These are phyloP conservation scores for Selaginella moellendorffii DNA, from an alignment of 75 land plant genomes.

Conservation along the genomic window DNA sequence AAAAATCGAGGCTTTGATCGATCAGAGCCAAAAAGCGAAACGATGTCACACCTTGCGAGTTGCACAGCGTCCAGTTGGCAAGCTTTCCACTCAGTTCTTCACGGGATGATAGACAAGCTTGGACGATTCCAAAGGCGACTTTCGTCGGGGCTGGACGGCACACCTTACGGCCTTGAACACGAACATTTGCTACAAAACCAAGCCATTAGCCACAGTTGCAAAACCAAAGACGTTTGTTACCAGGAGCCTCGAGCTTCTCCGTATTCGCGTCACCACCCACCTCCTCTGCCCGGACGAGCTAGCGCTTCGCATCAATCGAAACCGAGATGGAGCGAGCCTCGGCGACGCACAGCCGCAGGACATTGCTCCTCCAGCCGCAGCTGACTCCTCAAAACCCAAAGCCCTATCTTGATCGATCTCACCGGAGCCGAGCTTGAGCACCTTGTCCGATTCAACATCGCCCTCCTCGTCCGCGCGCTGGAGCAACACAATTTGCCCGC, in stretches of 20 bases:
- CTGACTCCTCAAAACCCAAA: neutral
- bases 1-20: no score
- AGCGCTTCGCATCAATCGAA: neutral
- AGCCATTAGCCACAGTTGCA: neutral
- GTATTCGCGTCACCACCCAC: neutral
- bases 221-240: neutral
- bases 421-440: neutral
- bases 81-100: no score
- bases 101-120: no score
- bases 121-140: no score
- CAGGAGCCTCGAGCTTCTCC: neutral
- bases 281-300: neutral
- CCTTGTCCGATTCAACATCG: neutral
- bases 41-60: no score
- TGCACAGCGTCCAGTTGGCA: no score
- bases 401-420: neutral
- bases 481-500: neutral
- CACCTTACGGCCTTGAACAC: neutral
- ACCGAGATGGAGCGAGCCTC: neutral
- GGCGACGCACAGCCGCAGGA: neutral
- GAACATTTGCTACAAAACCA: neutral
- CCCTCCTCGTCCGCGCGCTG: neutral
- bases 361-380: neutral
- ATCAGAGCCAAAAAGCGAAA: no score
- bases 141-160: neutral